phyloP scores from a whole-genome alignment of 257 asterid genomes.

The Solanum lignicaule region DNA sequence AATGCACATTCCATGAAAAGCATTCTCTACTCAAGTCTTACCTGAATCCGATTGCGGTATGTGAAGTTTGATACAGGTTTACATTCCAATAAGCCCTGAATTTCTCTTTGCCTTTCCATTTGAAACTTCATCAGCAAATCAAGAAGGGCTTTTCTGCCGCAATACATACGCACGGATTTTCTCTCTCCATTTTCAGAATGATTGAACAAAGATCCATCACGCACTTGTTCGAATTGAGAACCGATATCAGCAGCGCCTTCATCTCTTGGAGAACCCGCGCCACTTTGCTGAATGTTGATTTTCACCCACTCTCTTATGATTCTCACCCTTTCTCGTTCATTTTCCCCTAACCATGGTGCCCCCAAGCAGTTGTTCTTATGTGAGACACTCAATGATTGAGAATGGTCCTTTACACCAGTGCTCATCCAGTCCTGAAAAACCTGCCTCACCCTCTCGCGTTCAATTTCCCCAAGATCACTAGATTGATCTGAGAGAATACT shows the following conservation, averaged over 20 bases:
- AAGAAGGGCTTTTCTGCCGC: conserved; percentile 82
- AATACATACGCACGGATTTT: conserved; percentile 42
- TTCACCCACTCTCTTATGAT: conserved; percentile 51
- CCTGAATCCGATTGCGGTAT: conserved; percentile 91
- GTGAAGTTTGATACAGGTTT: conserved; percentile 65
- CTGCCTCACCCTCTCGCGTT: neutral
- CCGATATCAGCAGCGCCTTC: conserved; percentile 28
- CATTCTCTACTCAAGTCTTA: neutral
- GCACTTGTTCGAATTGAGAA: conserved; percentile 38
- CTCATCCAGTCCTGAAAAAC: neutral
- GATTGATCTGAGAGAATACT: neutral
- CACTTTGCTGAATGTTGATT: conserved; percentile 28
- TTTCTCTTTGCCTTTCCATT: conserved; percentile 57
- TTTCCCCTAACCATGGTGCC: neutral
- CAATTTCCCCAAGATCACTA: neutral
- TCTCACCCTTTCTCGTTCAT: conserved; percentile 22
- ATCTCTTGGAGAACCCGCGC: conserved; percentile 21
- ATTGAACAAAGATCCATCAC: conserved; percentile 27
- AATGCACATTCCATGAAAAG: neutral
- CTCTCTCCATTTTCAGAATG: conserved; percentile 39
- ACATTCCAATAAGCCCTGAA: conserved; percentile 37
- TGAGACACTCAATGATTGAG: neutral
- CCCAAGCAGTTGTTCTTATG: neutral
- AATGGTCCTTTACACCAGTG: neutral
- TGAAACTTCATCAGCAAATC: conserved; percentile 73